phyloP scores from a whole-genome alignment of 305 asterid genomes.

The Andrographis paniculata region DNA sequence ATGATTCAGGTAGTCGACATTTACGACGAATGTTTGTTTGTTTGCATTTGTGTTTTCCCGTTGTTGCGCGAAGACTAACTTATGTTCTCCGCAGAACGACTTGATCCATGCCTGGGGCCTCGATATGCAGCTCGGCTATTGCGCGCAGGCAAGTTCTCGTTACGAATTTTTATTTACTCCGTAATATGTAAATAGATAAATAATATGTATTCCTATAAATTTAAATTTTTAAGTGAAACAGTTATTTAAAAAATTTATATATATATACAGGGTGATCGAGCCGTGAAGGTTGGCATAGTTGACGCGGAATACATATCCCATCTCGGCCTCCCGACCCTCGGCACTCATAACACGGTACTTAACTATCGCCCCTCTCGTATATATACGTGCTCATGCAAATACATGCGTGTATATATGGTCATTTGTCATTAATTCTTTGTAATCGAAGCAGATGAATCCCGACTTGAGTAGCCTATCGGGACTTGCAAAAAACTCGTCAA shows the following conservation, averaged over 20 bases:
- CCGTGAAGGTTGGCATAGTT: conserved; percentile 54
- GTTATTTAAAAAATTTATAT: neutral
- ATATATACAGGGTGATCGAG: conserved; percentile 46
- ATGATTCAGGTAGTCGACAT: conserved; percentile 98
- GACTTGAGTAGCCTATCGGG: no score
- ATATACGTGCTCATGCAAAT: no score
- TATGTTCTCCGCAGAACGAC: conserved; percentile 49
- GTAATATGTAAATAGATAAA: neutral
- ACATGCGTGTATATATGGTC: no score
- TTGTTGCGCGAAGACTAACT: neutral
- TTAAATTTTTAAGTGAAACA: no score
- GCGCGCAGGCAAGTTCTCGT: conserved; percentile 60
- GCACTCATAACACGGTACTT: conserved; percentile 38
- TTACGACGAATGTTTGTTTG: no score
- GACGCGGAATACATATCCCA: conserved; percentile 49
- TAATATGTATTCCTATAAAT: no score
- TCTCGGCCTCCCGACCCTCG: conserved; percentile 78
- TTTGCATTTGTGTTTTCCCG: no score
- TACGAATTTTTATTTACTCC: neutral
- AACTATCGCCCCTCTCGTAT: neutral
- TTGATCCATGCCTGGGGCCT: conserved; percentile 95
- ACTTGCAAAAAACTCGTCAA: no score
- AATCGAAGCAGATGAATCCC: no score
- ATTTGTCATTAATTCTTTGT: no score
- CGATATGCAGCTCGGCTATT: conserved; percentile 80